Percentiles rank a stretch among this genome's conserved stretches.
Evolutionary conservation across 2,329 filamentous ascomycete genomes (phyloP).

Genomic region (Nigrospora osmanthi): DNA sequence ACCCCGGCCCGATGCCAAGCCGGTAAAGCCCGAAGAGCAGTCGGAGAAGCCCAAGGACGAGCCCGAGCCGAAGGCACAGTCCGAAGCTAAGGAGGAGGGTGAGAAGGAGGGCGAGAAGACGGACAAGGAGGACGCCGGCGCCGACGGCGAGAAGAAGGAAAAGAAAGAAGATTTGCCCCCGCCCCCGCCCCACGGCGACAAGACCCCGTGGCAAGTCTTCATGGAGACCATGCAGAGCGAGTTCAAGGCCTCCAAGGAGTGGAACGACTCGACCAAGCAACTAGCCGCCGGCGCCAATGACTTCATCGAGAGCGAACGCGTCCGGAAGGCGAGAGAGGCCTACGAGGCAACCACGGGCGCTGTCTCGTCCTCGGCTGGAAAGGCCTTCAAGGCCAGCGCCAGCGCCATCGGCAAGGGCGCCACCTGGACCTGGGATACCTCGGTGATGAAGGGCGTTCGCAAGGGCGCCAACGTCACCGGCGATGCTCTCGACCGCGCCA

Average conservation of each 20-base stretch:
- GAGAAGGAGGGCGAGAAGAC: slow-evolving; percentile 34
- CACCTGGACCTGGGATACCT: slow-evolving; percentile 94
- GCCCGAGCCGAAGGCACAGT: slow-evolving; percentile 30
- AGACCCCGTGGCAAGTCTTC: slow-evolving; percentile 98
- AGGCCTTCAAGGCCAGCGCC: slow-evolving; percentile 78
- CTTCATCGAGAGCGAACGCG: slow-evolving; percentile 86
- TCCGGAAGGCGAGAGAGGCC: slow-evolving; percentile 76
- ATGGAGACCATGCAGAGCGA: slow-evolving; percentile 90
- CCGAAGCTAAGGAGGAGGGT: slow-evolving; percentile 25
- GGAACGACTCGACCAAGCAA: slow-evolving; percentile 98
- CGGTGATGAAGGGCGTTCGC: slow-evolving; percentile 83
- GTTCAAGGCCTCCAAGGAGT: slow-evolving; percentile 96
- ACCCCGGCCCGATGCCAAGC: slow-evolving; percentile 25
- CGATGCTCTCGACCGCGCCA: slow-evolving; percentile 86
- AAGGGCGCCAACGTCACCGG: slow-evolving; percentile 81
- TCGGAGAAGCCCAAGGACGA: slow-evolving; percentile 25
- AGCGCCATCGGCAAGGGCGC: slow-evolving; percentile 84
- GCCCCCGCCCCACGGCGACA: slow-evolving; percentile 94
- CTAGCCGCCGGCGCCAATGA: slow-evolving; percentile 82
- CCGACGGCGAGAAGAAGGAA: slow-evolving; percentile 43
- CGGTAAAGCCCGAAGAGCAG: slow-evolving; percentile 24
- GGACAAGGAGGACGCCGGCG: slow-evolving; percentile 33
- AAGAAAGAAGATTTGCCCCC: slow-evolving; percentile 67
- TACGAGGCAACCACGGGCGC: slow-evolving; percentile 82
- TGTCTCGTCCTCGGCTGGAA: slow-evolving; percentile 69